Base-by-base conservation (phyloP, 1,284 basidiomycete species). In the Pseudozyma sp. region DNA sequence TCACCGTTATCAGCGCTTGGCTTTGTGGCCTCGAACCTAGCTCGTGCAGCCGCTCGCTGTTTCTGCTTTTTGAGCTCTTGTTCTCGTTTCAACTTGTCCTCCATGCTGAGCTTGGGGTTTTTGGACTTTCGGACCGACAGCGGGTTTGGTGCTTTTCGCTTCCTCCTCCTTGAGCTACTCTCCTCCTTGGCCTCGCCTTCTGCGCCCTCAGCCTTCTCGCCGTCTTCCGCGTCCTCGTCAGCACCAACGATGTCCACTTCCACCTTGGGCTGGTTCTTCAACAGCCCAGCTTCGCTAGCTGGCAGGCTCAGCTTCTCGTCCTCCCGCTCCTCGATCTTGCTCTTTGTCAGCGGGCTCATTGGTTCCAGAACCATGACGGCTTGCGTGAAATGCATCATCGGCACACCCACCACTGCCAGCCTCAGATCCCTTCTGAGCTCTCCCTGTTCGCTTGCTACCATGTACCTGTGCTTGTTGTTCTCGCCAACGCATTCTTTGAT, bases 61-160 rank as follows among this genome's bases (percentile, higher is more conserved):
- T 75, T 75, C 29, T 65, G 65, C 61, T 76, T 75, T 51, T 79
- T 81, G 50, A 66, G 94, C 87, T 94, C 68, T 34, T 67, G 64
- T 45, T 75, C 72, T 14, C 44, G 14, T 19, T 59, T 31, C 34
- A 75, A 34, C 42, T 75, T 75, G 5, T 70, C 68, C 13, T 75
- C 72, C 54, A 67, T 64, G 6, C 64, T 60, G 11, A 75, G 19
- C 13, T 54, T 56, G 0, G 69, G 68, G 13, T 57, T 68, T 42
- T 79, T 81, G 24, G 73, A 94, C 88, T 94, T 97, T 87, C 93
- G 94, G 40, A 95, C 87, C 66, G 93, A 94, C 5, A 99, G 87
- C 14, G 96, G 94, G 86, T 99, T 99, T 0, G 95, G 94, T 0
- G 88, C 93, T 82, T 94, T 95, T 0, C 58, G 46, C 35, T 64